Percentiles rank a stretch among this genome's conserved stretches.
Conservation (phyloP, 805 yeast genomes). For the Metschnikowia colocasiae region DNA sequence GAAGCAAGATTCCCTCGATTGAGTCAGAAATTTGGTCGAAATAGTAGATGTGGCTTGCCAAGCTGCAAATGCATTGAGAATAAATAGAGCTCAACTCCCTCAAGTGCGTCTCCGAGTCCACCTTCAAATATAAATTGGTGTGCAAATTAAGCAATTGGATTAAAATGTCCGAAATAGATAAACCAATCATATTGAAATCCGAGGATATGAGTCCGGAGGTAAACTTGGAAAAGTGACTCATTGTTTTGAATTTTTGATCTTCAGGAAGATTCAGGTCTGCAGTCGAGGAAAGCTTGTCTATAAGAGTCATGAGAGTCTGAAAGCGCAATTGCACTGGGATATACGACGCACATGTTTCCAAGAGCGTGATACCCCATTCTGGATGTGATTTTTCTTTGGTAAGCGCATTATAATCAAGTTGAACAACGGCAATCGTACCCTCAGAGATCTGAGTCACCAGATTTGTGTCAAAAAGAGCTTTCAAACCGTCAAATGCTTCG, state of each 20-base stretch:
- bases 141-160: conserved; percentile 56
- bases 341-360: conserved; percentile 68
- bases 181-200: conserved; percentile 79
- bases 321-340: conserved; percentile 79
- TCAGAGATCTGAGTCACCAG: conserved; percentile 57
- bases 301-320: conserved; percentile 49
- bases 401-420: conserved; percentile 27
- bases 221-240: conserved; percentile 41
- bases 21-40: conserved; percentile 84
- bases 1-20: conserved; percentile 59
- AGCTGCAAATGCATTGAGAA: conserved; percentile 58
- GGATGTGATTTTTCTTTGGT: conserved; percentile 6
- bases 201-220: conserved; percentile 65
- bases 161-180: conserved; percentile 77
- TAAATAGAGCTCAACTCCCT: conserved; percentile 40
- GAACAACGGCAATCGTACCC: conserved; percentile 52
- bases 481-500: conserved; percentile 49
- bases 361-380: conserved; percentile 53
- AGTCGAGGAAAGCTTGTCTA: conserved; percentile 25
- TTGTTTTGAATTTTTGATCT: conserved; percentile 19
- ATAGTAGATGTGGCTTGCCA: conserved; percentile 77
- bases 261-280: conserved; percentile 19
- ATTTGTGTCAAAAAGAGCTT: conserved; percentile 59
- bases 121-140: conserved; percentile 26
- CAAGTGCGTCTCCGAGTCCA: conserved; percentile 21